These are phyloP conservation scores for Malassezia pachydermatis DNA, from an alignment of 1,284 basidiomycete genomes.

Conservation along the genomic window DNA sequence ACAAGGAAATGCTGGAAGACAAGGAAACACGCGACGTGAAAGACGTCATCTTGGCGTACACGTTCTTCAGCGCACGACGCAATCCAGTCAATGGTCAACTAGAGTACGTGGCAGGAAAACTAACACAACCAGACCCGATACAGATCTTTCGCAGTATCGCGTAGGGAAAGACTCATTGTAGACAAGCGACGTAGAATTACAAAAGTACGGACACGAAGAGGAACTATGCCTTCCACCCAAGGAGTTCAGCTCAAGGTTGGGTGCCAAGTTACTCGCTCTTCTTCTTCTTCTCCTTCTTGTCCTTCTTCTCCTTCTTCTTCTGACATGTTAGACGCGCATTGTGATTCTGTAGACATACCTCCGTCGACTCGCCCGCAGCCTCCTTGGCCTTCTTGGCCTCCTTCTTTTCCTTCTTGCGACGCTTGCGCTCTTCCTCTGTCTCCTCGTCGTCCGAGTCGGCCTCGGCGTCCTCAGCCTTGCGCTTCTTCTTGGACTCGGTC, in stretches of 20 bases:
- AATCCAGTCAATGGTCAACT: slow-evolving; percentile 43
- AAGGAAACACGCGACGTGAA: slow-evolving; percentile 73
- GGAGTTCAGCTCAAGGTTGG: too few species aligned
- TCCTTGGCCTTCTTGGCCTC: slow-evolving; percentile 43
- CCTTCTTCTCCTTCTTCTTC: slow-evolving; percentile 32
- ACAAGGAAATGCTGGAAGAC: slow-evolving; percentile 88
- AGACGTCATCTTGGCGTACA: slow-evolving; percentile 88
- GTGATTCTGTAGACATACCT: too few species aligned
- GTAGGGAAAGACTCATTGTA: slow-evolving; percentile 20
- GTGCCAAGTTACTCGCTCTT: slow-evolving; percentile 18
- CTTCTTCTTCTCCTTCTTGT: slow-evolving; percentile 30
- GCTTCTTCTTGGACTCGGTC: slow-evolving; percentile 33
- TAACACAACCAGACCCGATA: slow-evolving; percentile 29
- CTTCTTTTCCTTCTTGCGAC: slow-evolving; percentile 48
- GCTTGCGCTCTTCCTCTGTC: slow-evolving; percentile 45
- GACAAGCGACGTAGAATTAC: slow-evolving; percentile 15
- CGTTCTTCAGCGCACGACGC: slow-evolving; percentile 69
- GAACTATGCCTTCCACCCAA: not conserved
- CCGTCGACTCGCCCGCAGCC: slow-evolving; percentile 28
- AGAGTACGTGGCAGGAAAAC: slow-evolving; percentile 23
- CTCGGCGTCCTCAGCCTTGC: slow-evolving; percentile 21
- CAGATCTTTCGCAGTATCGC: slow-evolving; percentile 32
- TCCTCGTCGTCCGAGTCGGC: slow-evolving; percentile 18
- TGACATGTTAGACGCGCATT: too few species aligned
- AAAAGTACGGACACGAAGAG: not conserved